Evolutionary conservation across 2,329 filamentous ascomycete genomes (phyloP), one percentile per base, ranked within the genome.

Genomic region (Diaporthe eres): DNA sequence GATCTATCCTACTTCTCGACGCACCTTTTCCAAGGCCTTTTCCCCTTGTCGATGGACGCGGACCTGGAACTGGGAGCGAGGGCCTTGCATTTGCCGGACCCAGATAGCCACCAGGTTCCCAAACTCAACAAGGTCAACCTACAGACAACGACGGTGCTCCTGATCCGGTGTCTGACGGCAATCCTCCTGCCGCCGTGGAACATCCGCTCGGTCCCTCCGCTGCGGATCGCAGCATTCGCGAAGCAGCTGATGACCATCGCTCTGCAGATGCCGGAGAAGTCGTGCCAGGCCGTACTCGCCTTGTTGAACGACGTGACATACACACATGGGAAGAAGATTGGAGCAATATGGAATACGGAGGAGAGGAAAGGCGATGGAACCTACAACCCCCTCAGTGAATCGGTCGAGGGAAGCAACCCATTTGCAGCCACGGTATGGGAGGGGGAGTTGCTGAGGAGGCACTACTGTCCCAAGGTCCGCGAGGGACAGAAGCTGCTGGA

Each of bases 1-100:
- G 97, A 99, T 83, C 91, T 99, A 51, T 95, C 94, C 80, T 98
- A 96, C 89, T 99, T 99, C 89, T 96, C 95, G 80, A 95, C 94
- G 19, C 94, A 98, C 84, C 94, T 99, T 76, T 99, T 98, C 88
- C 93, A 92, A 79, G 94, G 94, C 22, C 90, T 99, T 7, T 91
- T 96, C 79, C 89, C 93, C 2, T 90, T 98, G 37, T 93, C 94
- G 4, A 87, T 96, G 67, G 94, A 97, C 83, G 89, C 96, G 0
- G 95, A 98, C 82, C 92, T 99, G 79, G 97, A 99, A 83, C 91
- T 94, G 76, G 93, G 94, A 67, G 88, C 88, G 75, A 95, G 93
- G 80, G 93, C 94, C 17, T 87, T 95, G 17, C 92, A 93, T 80
- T 89, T 96, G 13, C 88, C 90, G 0, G 91, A 96, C 81, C 92